phyloP scores from a whole-genome alignment of 306 rosid species.

The Trichosanthes truncata region DNA sequence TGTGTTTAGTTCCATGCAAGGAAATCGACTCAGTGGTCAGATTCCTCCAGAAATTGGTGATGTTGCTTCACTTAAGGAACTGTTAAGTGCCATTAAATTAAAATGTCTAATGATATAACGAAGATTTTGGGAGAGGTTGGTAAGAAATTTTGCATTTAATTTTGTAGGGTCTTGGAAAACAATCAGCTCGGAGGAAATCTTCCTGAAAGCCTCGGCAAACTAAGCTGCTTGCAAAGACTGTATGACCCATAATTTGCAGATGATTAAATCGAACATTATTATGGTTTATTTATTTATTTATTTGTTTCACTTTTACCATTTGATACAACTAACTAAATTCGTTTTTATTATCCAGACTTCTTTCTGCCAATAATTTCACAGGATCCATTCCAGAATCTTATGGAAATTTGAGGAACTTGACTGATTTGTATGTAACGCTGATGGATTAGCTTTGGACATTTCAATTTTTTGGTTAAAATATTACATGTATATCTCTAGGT shows the following conservation, averaged over 20 bases:
- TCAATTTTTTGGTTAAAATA: no score
- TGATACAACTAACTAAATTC: background rate
- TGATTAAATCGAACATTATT: no score
- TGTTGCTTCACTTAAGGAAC: constrained; percentile 20
- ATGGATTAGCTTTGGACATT: background rate
- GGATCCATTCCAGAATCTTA: constrained; percentile 51
- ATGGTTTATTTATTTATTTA: no score
- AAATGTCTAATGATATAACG: no score
- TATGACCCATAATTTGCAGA: constrained; percentile 19
- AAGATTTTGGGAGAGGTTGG: background rate
- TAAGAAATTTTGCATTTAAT: background rate
- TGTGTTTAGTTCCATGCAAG: constrained; percentile 44
- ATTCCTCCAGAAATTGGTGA: constrained; percentile 51
- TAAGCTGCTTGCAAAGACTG: constrained; percentile 39
- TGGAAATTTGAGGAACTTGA: constrained; percentile 43
- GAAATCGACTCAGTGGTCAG: constrained; percentile 47
- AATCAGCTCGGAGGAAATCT: constrained; percentile 52
- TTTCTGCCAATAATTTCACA: constrained; percentile 48
- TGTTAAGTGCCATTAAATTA: no score
- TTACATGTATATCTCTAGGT: no score
- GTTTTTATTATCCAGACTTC: constrained; percentile 28
- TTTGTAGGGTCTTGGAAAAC: constrained; percentile 39
- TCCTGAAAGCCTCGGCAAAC: constrained; percentile 43
- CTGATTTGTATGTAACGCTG: constrained; percentile 42
- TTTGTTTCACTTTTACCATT: no score